Percentiles rank a stretch among this genome's conserved stretches.
Conservation (phyloP, 768 basidiomycete genomes). For the Pulveroboletus sp. region DNA sequence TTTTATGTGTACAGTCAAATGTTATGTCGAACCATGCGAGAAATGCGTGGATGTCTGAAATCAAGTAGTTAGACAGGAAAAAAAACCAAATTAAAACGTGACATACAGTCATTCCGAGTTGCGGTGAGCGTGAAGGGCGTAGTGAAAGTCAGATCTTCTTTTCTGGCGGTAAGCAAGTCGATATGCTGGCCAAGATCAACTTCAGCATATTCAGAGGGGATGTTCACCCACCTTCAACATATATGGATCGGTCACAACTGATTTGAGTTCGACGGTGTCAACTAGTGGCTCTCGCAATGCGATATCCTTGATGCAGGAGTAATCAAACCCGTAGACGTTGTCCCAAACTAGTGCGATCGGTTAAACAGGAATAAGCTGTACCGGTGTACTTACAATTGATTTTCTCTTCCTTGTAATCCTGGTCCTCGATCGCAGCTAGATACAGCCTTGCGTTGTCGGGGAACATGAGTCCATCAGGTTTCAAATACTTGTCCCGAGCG, state of each 20-base stretch:
- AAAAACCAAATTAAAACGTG: neutral
- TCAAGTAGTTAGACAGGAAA: slow-evolving; percentile 1
- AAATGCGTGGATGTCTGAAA: slow-evolving; percentile 90
- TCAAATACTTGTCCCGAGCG: slow-evolving; percentile 95
- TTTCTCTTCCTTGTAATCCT: slow-evolving; percentile 99
- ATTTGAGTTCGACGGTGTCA: slow-evolving; percentile 96
- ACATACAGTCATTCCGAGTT: slow-evolving; percentile 88
- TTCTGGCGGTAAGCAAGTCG: slow-evolving; percentile 85
- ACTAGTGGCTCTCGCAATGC: slow-evolving; percentile 94
- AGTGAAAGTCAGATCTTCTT: slow-evolving; percentile 89
- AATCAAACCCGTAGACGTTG: slow-evolving; percentile 99
- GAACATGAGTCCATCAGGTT: slow-evolving; percentile 87
- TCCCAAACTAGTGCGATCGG: slow-evolving; percentile 77
- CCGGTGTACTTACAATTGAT: slow-evolving; percentile 71
- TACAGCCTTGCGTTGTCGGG: slow-evolving; percentile 92
- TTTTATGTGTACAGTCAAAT: slow-evolving; percentile 95
- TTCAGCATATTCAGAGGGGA: neutral
- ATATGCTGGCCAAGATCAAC: slow-evolving; percentile 58
- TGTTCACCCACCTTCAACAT: slow-evolving; percentile 67
- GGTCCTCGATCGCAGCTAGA: slow-evolving; percentile 96
- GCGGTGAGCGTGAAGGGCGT: slow-evolving; percentile 75
- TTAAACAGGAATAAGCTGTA: neutral
- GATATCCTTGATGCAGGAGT: slow-evolving; percentile 98
- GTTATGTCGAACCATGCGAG: slow-evolving; percentile 98
- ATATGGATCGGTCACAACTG: slow-evolving; percentile 91